Conservation (phyloP, 225 moss, liverwort and hornwort species). For the Pseudisothecium myosuroides region DNA sequence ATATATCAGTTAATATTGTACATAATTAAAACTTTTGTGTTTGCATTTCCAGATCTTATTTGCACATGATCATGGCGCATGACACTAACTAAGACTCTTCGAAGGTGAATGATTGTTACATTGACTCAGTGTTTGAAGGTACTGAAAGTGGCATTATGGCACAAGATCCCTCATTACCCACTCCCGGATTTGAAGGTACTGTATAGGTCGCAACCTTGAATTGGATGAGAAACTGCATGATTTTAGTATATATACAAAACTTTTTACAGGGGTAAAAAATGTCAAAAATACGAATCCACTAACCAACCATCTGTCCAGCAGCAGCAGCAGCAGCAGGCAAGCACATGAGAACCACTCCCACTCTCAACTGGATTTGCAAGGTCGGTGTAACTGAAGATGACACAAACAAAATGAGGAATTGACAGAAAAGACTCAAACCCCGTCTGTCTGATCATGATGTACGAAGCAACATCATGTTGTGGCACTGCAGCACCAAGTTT, state of each 20-base stretch:
- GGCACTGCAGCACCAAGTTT: not conserved
- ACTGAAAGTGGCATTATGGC: not conserved
- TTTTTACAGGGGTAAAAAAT: not conserved
- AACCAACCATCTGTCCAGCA: not conserved
- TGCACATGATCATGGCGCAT: not conserved
- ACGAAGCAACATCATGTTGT: not conserved
- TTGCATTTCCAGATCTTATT: not conserved
- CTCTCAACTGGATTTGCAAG: not conserved
- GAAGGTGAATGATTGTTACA: not conserved
- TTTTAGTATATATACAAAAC: not conserved
- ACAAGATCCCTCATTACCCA: not conserved
- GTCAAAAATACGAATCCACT: not conserved
- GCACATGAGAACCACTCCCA: not conserved
- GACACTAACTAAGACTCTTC: not conserved
- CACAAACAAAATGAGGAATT: not conserved
- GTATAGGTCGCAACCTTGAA: not conserved
- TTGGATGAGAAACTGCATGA: not conserved
- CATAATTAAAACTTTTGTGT: no score
- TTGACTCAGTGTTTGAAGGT: not conserved
- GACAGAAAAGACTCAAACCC: not conserved
- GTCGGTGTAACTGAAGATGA: not conserved
- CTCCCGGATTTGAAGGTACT: not conserved
- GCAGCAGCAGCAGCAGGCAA: not conserved
- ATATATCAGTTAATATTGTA: not conserved
- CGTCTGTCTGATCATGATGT: not conserved